Evolutionary conservation across 2,329 filamentous ascomycete genomes (phyloP).

Genomic region (Xylariaceae sp.): DNA sequence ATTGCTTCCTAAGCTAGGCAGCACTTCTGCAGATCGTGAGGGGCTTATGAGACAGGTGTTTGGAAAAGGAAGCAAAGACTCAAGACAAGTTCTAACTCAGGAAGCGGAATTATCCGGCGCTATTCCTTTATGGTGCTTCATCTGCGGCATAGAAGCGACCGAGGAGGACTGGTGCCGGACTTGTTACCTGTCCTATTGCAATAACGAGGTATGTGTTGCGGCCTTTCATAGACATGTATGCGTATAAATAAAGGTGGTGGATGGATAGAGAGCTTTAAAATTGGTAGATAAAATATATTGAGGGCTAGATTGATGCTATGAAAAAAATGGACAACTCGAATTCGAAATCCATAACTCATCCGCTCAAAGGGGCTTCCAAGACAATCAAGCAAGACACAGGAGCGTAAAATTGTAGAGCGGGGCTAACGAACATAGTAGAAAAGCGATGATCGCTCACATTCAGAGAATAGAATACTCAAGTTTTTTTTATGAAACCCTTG

Average conservation of each 20-base stretch:
- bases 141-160: constrained; percentile 30
- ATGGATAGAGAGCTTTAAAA: background rate
- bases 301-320: background rate
- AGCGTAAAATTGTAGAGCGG: no score
- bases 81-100: constrained; percentile 17
- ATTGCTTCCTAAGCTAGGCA: constrained; percentile 25
- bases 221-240: constrained; percentile 30
- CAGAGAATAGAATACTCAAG: no score
- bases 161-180: constrained; percentile 29
- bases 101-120: constrained; percentile 21
- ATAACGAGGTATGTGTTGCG: constrained; percentile 28
- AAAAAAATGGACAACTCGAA: background rate
- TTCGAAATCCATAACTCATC: background rate
- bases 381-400: no score
- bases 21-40: constrained; percentile 22
- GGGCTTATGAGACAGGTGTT: constrained; percentile 29
- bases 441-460: no score
- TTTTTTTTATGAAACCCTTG: background rate
- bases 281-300: background rate
- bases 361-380: background rate
- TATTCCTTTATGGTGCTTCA: constrained; percentile 29
- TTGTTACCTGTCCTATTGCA: constrained; percentile 27
- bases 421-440: no score
- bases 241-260: no score
- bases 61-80: constrained; percentile 24